Conservation (phyloP, 2,329 filamentous ascomycete species). For the Cryphonectria japonica region DNA sequence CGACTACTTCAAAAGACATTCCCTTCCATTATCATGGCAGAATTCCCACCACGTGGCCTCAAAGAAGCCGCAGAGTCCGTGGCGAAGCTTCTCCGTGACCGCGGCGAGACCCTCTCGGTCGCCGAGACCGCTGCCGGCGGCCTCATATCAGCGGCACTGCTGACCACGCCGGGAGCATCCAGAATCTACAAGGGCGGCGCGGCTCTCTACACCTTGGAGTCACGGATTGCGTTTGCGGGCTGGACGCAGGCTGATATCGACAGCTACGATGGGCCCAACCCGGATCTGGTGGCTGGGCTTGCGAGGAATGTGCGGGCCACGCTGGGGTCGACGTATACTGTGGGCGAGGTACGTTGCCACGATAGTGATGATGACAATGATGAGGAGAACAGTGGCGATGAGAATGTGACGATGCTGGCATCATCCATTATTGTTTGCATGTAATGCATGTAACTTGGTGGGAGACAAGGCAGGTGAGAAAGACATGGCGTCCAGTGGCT, state of each 20-base stretch:
- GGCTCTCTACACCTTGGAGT: slow-evolving; percentile 63
- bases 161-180: slow-evolving; percentile 62
- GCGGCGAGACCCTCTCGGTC: slow-evolving; percentile 61
- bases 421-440: too few relatives aligned
- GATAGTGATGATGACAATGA: neutral
- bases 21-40: slow-evolving; percentile 10
- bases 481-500: neutral
- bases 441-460: neutral
- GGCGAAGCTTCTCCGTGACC: slow-evolving; percentile 55
- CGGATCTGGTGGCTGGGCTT: slow-evolving; percentile 58
- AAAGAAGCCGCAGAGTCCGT: slow-evolving; percentile 47
- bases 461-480: neutral
- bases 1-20: neutral
- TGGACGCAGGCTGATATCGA: slow-evolving; percentile 60
- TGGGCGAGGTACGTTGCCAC: slow-evolving; percentile 47
- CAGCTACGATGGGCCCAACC: slow-evolving; percentile 62
- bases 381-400: too few relatives aligned
- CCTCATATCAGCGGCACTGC: slow-evolving; percentile 61
- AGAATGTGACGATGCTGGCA: too few relatives aligned
- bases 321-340: slow-evolving; percentile 58
- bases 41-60: slow-evolving; percentile 25
- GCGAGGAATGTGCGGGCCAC: slow-evolving; percentile 60
- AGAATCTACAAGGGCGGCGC: slow-evolving; percentile 64
- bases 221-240: slow-evolving; percentile 60
- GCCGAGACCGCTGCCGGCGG: slow-evolving; percentile 68